These are phyloP conservation scores for Populus trichocarpa DNA, from an alignment of 441 rosid species.

Conservation along the genomic window DNA sequence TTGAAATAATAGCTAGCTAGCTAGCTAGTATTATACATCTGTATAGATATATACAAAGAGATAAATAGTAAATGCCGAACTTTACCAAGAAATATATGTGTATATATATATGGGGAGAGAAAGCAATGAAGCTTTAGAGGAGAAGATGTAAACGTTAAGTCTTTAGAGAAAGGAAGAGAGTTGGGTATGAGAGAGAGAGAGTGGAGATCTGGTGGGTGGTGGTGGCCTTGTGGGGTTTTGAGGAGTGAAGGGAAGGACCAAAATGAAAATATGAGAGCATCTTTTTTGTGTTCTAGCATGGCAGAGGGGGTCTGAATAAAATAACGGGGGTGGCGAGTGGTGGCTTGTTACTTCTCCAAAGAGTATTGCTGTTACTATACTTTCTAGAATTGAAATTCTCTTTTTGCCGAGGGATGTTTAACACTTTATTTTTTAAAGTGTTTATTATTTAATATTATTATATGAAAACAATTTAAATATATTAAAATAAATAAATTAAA, in stretches of 20 bases:
- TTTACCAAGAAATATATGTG: too few species aligned
- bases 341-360: conserved; percentile 37
- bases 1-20: background rate
- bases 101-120: background rate
- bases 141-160: background rate
- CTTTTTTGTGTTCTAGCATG: conserved; percentile 12
- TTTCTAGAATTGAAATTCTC: background rate
- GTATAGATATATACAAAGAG: background rate
- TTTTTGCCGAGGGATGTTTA: conserved; percentile 4
- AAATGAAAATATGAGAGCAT: conserved; percentile 30
- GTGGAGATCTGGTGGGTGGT: conserved; percentile 5
- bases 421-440: too few species aligned
- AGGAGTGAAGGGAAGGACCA: conserved; percentile 34
- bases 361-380: conserved; percentile 1
- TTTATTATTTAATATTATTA: too few species aligned
- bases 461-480: too few species aligned
- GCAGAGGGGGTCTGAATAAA: conserved; percentile 6
- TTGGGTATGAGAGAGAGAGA: conserved; percentile 6
- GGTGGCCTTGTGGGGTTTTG: conserved; percentile 36
- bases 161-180: conserved; percentile 3
- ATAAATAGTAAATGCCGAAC: background rate
- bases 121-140: background rate
- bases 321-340: conserved; percentile 20
- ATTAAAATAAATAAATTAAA: too few species aligned
- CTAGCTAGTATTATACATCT: background rate